Evolutionary conservation across 345 rosid genomes (phyloP), one percentile per base, ranked within the genome.

Genomic region (Arabis alpina): DNA sequence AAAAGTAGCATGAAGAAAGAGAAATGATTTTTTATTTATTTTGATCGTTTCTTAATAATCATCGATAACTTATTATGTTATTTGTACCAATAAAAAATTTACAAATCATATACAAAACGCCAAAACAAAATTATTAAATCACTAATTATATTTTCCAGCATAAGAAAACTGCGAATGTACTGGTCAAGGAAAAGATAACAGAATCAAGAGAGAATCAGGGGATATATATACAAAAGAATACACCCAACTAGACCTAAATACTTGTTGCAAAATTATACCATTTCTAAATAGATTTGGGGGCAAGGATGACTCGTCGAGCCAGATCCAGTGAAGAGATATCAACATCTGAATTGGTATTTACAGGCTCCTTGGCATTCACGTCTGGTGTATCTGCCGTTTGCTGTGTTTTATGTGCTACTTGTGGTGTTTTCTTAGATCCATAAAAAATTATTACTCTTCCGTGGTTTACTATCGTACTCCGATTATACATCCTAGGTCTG

Each of bases 151-250:
- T 36, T 36, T 36, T 32, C 10, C 2, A 36, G 39, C 39, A 7
- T 36, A 47, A 16, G 2, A 47, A 47, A 47, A 6, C 9, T 10
- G 53, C 7, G 27, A 48, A 48, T 15, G 51, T 15, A 15, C 0
- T 6, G 11, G 53, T 49, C 12, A 49, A 49, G 4, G 53, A 11
- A 19, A 7, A 14, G 23, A 45, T 45, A 49, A 49, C 53, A 49
- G 28, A 19, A 49, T 49, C 24, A 16, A 47, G 52, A 47, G 52
- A 47, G 16, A 47, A 47, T 47, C 53, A 49, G 19, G 53, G 28
- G 12, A 42, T 42, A 13, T 42, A 42, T 42, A 42, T 12, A 45
- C 8, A 5, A 32, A 5, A 5, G 23, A 19, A 19, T 1, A 19
- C 23, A 19, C 36, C 8, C 6, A 32, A 32, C 36, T 32, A 32